Evolutionary conservation across 192 early-diverging fungal species (phyloP).

Genomic region (Linnemannia elongata): DNA sequence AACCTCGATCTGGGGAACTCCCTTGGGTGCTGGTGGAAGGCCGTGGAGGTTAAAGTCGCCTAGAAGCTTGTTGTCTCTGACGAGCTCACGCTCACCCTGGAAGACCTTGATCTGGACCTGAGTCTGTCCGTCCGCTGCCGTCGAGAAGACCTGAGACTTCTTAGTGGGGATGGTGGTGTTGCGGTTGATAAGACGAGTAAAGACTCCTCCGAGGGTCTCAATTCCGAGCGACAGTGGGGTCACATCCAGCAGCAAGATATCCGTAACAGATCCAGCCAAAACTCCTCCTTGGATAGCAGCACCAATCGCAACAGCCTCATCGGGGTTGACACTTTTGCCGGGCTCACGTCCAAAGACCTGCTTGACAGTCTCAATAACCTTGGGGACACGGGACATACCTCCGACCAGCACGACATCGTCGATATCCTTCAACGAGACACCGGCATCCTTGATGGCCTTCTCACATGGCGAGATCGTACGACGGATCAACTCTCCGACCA

Average conservation of each 20-base stretch:
- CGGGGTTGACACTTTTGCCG: conserved; percentile 96
- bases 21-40: conserved; percentile 96
- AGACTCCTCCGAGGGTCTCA: conserved; percentile 98
- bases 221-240: conserved; percentile 98
- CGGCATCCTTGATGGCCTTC: conserved; percentile 97
- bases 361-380: conserved; percentile 95
- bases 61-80: conserved; percentile 97
- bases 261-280: conserved; percentile 94
- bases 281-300: conserved; percentile 99
- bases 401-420: conserved; percentile 97
- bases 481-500: conserved; percentile 86
- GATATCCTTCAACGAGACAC: conserved; percentile 83
- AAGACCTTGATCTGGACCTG: conserved; percentile 98
- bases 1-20: conserved; percentile 97
- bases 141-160: conserved; percentile 99
- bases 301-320: conserved; percentile 98
- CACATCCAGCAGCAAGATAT: conserved; percentile 96
- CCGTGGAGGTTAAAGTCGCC: conserved; percentile 97
- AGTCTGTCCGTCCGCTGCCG: conserved; percentile 97
- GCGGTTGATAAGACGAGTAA: conserved; percentile 95
- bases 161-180: conserved; percentile 99
- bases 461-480: conserved; percentile 95
- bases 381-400: conserved; percentile 98
- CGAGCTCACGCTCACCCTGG: conserved; percentile 99
- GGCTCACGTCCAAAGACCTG: conserved; percentile 91